A percentile compares a stretch with the other conserved stretches of the same genome.
Conservation (phyloP, 257 asterid species). For the Primulina huaijiensis region DNA sequence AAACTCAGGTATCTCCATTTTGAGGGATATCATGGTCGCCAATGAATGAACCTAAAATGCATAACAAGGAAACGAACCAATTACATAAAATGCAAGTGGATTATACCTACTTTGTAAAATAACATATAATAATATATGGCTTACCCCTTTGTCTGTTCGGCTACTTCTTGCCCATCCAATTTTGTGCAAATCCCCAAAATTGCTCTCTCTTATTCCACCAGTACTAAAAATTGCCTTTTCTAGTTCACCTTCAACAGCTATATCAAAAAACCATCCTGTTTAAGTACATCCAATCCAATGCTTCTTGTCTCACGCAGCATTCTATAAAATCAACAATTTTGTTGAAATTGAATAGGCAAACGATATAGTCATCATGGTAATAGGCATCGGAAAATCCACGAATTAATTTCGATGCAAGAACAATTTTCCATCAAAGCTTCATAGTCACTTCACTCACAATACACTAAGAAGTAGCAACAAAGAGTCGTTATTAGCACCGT, state of each 20-base stretch:
- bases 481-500: background rate
- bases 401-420: background rate
- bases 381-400: background rate
- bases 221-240: constrained; percentile 80
- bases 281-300: background rate
- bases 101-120: constrained; percentile 15
- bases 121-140: constrained; percentile 20
- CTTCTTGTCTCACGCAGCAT: background rate
- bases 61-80: constrained; percentile 17
- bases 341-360: background rate
- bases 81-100: constrained; percentile 12
- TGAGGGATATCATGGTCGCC: constrained; percentile 85
- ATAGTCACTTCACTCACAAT: background rate
- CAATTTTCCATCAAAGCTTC: background rate
- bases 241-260: background rate
- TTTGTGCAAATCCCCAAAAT: constrained; percentile 78
- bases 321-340: background rate
- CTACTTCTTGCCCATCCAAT: constrained; percentile 97
- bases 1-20: constrained; percentile 88
- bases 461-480: background rate
- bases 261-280: background rate
- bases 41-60: constrained; percentile 81
- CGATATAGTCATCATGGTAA: background rate
- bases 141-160: constrained; percentile 96
- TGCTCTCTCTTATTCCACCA: constrained; percentile 91